These are phyloP conservation scores for Geoglossum cookeanum DNA, from an alignment of 2,329 filamentous ascomycete species.

Conservation along the genomic window DNA sequence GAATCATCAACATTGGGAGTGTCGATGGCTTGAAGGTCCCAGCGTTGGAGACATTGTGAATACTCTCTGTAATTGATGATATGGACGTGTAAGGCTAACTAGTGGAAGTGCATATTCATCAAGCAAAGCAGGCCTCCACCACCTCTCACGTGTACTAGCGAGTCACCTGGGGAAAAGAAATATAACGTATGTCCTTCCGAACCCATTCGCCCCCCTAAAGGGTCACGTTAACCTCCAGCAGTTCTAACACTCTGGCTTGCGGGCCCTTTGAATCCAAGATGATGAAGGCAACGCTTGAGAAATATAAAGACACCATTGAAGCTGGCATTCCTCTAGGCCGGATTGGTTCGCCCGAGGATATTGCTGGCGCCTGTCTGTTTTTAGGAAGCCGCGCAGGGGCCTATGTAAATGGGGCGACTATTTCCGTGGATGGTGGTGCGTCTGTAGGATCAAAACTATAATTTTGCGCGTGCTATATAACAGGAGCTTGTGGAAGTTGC, in stretches of 20 bases:
- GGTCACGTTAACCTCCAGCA: slow-evolving; percentile 7
- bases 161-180: slow-evolving; percentile 38
- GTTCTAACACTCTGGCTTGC: slow-evolving; percentile 48
- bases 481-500: neutral
- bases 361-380: slow-evolving; percentile 53
- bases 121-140: slow-evolving; percentile 43
- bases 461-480: neutral
- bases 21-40: slow-evolving; percentile 45
- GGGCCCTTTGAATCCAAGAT: slow-evolving; percentile 54
- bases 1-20: slow-evolving; percentile 43
- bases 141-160: slow-evolving; percentile 45
- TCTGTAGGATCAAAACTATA: slow-evolving; percentile 21
- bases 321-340: slow-evolving; percentile 43
- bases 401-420: slow-evolving; percentile 25
- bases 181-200: slow-evolving; percentile 28
- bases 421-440: slow-evolving; percentile 23
- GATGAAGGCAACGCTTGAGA: slow-evolving; percentile 50
- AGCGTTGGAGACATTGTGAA: slow-evolving; percentile 30
- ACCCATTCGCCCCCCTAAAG: neutral
- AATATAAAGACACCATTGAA: slow-evolving; percentile 35
- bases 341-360: slow-evolving; percentile 48
- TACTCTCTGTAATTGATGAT: neutral
- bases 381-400: slow-evolving; percentile 44
- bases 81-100: slow-evolving; percentile 9
- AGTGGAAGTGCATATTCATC: slow-evolving; percentile 31